A percentile compares a stretch with the other conserved stretches of the same genome.
Evolutionary conservation across 1,284 basidiomycete species (phyloP).

Genomic region (Irpex sp.): DNA sequence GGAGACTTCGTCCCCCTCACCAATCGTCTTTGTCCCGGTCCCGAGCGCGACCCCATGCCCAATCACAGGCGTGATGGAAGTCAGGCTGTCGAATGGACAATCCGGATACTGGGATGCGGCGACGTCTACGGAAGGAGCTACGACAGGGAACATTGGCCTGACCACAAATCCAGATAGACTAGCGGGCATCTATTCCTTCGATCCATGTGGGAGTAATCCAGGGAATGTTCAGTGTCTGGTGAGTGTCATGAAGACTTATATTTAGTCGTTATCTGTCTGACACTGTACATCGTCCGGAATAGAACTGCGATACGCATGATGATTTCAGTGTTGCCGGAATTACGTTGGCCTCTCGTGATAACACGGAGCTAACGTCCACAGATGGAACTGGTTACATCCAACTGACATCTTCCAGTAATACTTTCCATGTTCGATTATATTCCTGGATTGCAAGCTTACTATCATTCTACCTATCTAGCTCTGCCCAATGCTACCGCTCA

Average conservation of each 20-base stretch:
- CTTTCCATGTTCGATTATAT: neutral
- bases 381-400: neutral
- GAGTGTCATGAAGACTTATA: neutral
- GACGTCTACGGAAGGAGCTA: neutral
- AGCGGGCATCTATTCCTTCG: neutral
- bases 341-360: neutral
- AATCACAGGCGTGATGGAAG: neutral
- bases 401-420: conserved; percentile 9
- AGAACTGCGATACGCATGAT: neutral
- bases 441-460: neutral
- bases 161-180: neutral
- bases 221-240: neutral
- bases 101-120: neutral
- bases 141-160: neutral
- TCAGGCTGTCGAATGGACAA: neutral
- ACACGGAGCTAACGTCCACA: neutral
- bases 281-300: neutral
- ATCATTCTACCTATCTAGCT: neutral
- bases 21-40: neutral
- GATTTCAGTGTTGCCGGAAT: neutral
- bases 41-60: neutral
- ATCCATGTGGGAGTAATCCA: neutral
- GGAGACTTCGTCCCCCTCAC: neutral
- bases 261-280: neutral
- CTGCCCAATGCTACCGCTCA: conserved; percentile 17